Percentiles rank a stretch among this genome's conserved stretches.
phyloP scores from a whole-genome alignment of 75 land plant species.

The Cupressus sempervirens region DNA sequence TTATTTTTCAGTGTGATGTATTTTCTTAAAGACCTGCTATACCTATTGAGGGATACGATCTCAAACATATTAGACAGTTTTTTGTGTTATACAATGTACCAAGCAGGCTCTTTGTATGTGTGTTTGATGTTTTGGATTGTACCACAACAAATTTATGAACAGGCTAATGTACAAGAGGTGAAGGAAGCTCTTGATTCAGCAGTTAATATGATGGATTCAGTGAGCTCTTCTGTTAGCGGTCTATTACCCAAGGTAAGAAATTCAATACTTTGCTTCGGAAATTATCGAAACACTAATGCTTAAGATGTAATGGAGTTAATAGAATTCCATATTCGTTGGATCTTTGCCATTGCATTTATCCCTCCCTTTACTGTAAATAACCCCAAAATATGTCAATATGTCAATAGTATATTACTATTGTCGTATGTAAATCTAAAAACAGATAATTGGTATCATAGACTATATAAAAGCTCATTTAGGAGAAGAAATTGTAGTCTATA shows the following conservation, averaged over 20 bases:
- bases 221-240: conserved; percentile 31
- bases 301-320: background rate
- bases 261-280: background rate
- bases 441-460: no score
- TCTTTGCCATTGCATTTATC: background rate
- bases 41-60: background rate
- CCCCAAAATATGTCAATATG: background rate
- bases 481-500: no score
- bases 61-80: background rate
- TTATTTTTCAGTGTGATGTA: background rate
- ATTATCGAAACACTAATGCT: background rate
- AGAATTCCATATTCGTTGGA: background rate
- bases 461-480: no score
- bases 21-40: background rate
- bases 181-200: conserved; percentile 51
- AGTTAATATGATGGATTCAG: conserved; percentile 41
- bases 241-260: conserved; percentile 56
- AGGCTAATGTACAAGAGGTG: conserved; percentile 59
- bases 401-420: no score
- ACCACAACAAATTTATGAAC: conserved; percentile 7
- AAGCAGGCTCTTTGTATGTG: background rate
- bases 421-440: no score
- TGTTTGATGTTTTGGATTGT: conserved; percentile 1
- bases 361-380: background rate
- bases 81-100: background rate